Conservation (phyloP, 2,329 filamentous ascomycete genomes). For the Colletotrichum acutatum region DNA sequence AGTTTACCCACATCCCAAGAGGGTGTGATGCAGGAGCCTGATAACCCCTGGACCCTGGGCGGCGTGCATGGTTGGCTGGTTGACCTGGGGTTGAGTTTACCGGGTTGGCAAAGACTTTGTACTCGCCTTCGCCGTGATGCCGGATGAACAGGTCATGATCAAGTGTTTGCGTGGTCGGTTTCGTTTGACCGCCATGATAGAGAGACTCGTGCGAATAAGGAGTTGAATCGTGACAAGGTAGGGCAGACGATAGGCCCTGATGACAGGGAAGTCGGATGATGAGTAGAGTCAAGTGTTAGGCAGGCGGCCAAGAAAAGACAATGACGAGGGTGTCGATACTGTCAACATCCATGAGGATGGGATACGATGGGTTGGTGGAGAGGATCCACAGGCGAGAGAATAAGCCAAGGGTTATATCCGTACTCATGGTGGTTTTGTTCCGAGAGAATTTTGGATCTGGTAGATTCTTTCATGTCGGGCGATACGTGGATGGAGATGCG, state of each 20-base stretch:
- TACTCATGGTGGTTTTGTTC: conserved; percentile 1
- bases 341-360: conserved; percentile 21
- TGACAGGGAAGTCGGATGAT: conserved; percentile 5
- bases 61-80: conserved; percentile 26
- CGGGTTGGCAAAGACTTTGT: conserved; percentile 3
- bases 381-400: conserved; percentile 11
- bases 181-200: background rate
- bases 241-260: background rate
- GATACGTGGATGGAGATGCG: background rate
- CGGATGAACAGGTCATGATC: conserved; percentile 15
- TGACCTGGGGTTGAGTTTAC: conserved; percentile 12
- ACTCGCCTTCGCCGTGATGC: background rate
- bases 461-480: conserved; percentile 17
- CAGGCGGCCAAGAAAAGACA: background rate
- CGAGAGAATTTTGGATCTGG: conserved; percentile 16
- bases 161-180: background rate
- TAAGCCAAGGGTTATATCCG: conserved; percentile 4
- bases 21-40: conserved; percentile 23
- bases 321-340: conserved; percentile 3
- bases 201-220: background rate
- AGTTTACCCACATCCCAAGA: conserved; percentile 14
- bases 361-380: conserved; percentile 21
- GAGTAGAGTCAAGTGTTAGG: background rate
- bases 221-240: background rate
- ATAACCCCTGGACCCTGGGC: conserved; percentile 8